A percentile compares a stretch with the other conserved stretches of the same genome.
phyloP scores from a whole-genome alignment of 805 yeast genomes.

The Metschnikowia borealis region DNA sequence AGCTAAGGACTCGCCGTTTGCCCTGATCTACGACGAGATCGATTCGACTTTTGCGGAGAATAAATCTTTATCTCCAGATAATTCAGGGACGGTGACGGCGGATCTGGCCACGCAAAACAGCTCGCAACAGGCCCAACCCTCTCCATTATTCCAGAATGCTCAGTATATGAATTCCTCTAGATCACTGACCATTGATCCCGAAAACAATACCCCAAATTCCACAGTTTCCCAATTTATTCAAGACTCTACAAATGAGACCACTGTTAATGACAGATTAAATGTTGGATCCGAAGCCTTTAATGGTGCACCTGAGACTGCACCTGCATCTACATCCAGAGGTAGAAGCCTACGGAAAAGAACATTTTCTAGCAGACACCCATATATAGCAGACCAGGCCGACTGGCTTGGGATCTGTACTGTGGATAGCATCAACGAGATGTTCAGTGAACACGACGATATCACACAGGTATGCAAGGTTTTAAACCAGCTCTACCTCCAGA shows the following conservation, averaged over 20 bases:
- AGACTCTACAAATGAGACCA: not conserved
- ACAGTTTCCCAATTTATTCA: not conserved
- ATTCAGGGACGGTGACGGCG: not conserved
- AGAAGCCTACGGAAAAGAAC: conserved; percentile 38
- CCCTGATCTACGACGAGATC: conserved; percentile 3
- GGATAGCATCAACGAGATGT: conserved; percentile 36
- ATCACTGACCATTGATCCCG: not conserved
- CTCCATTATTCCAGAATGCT: not conserved
- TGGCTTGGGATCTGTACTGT: conserved; percentile 37
- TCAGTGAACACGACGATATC: conserved; percentile 29
- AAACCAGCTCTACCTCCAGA: conserved; percentile 31
- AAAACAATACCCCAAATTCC: not conserved
- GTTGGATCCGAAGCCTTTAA: too few species aligned
- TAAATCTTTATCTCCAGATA: not conserved
- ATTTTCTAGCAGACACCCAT: conserved; percentile 43
- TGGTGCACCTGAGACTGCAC: too few species aligned
- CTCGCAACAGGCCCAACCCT: not conserved
- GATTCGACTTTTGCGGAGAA: not conserved
- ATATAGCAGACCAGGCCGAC: conserved; percentile 42
- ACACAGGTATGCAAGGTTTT: conserved; percentile 31
- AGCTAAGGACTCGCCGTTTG: conserved; percentile 9
- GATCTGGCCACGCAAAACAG: not conserved
- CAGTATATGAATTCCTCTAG: not conserved
- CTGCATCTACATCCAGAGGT: not conserved
- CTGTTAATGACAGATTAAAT: not conserved